These are phyloP conservation scores for Polygonum aviculare DNA, from an alignment of 148 eudicot species.

Conservation along the genomic window DNA sequence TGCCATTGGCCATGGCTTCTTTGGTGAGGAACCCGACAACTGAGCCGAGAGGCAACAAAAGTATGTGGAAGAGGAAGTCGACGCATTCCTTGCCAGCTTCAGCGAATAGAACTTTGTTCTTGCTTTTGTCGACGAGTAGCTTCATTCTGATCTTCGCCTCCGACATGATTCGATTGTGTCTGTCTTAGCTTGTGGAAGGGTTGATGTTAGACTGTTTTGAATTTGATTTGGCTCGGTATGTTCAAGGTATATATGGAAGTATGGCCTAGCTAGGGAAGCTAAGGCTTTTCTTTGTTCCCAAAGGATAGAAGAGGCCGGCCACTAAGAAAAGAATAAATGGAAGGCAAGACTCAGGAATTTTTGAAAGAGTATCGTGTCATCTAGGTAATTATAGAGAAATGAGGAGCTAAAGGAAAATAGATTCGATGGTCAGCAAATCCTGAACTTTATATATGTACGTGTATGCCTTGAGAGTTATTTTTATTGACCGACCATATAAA, in stretches of 20 bases:
- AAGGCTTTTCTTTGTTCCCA: no score
- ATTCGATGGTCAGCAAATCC: neutral
- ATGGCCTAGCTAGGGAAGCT: no score
- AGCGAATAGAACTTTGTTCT: constrained; percentile 1
- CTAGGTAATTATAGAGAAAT: neutral
- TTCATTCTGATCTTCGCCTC: neutral
- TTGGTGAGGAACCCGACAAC: neutral
- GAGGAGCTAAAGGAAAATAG: neutral
- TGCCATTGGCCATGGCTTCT: neutral
- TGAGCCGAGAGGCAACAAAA: neutral
- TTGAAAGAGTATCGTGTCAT: neutral
- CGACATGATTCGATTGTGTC: neutral
- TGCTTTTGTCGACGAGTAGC: constrained; percentile 3
- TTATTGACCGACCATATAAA: no score
- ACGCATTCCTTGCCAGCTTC: constrained; percentile 10
- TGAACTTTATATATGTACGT: no score
- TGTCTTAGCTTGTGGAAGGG: no score
- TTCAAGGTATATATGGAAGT: no score
- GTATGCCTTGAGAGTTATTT: no score
- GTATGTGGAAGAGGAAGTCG: constrained; percentile 3
- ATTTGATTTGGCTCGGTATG: no score
- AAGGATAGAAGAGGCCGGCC: neutral
- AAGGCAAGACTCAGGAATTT: neutral
- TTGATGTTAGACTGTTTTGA: no score
- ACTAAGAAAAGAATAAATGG: neutral